Evolutionary conservation across 257 asterid genomes (phyloP).

Genomic region (Penstemon davidsonii): DNA sequence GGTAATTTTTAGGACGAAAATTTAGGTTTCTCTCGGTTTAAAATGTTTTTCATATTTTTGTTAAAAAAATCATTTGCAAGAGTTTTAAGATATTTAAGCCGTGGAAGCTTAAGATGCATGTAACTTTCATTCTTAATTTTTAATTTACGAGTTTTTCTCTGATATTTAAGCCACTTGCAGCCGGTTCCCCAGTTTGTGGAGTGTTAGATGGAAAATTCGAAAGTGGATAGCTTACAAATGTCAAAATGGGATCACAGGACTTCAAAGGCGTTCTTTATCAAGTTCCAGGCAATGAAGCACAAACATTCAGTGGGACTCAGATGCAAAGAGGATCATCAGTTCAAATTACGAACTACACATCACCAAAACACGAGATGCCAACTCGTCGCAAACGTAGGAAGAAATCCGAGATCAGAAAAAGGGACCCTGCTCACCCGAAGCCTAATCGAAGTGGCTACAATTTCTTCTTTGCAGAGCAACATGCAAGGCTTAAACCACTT

Average conservation of each 20-base stretch:
- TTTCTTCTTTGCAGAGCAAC: conserved; percentile 89
- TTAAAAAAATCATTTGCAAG: neutral
- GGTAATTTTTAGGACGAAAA: too few relatives aligned
- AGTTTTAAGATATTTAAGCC: too few relatives aligned
- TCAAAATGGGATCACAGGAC: conserved; percentile 66
- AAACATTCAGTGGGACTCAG: conserved; percentile 18
- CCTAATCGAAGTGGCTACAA: conserved; percentile 92
- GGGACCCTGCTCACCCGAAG: conserved; percentile 90
- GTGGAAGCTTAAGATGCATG: too few relatives aligned
- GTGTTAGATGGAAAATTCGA: conserved; percentile 89
- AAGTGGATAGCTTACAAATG: conserved; percentile 79
- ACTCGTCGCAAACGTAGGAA: conserved; percentile 66
- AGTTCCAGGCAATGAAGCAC: conserved; percentile 31
- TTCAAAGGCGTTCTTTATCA: conserved; percentile 82
- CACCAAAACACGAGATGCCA: conserved; percentile 33
- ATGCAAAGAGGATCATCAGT: conserved; percentile 26
- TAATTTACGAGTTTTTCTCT: neutral
- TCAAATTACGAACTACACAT: conserved; percentile 18
- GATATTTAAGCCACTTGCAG: conserved; percentile 27
- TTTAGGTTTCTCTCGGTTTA: neutral
- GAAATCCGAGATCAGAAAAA: conserved; percentile 63
- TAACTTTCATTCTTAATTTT: too few relatives aligned
- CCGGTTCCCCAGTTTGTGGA: conserved; percentile 54
- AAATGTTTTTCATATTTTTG: neutral
- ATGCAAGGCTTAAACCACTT: conserved; percentile 66